A percentile compares a stretch with the other conserved stretches of the same genome.
Conservation (phyloP, 257 asterid genomes). For the Nicotiana attenuata region DNA sequence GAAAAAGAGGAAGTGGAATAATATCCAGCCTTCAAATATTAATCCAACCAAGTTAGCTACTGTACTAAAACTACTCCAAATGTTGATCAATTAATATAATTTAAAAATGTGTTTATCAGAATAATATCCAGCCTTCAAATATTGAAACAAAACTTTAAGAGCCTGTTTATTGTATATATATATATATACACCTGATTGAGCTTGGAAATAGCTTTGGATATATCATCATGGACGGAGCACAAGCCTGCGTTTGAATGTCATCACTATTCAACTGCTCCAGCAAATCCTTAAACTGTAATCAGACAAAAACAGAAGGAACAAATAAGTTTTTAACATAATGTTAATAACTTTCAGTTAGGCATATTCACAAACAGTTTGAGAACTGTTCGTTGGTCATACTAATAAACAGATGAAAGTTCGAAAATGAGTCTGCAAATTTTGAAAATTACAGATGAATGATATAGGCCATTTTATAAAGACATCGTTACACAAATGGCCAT, state of each 20-base stretch:
- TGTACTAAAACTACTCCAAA: too few relatives aligned
- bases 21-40: too few relatives aligned
- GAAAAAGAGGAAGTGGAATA: too few relatives aligned
- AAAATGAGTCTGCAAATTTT: background rate
- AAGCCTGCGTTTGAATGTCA: constrained; percentile 30
- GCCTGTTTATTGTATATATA: too few relatives aligned
- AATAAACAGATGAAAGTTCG: background rate
- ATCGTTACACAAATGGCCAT: too few relatives aligned
- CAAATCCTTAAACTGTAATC: background rate
- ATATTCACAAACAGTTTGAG: background rate
- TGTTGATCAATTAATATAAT: background rate
- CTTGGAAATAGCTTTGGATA: constrained; percentile 43
- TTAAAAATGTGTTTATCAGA: background rate
- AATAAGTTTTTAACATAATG: background rate
- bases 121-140: background rate
- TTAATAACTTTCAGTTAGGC: background rate
- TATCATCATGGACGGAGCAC: constrained; percentile 22
- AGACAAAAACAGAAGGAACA: background rate
- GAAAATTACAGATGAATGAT: background rate
- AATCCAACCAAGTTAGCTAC: too few relatives aligned
- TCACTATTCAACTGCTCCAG: constrained; percentile 12
- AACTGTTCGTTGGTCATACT: background rate
- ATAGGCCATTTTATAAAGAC: too few relatives aligned
- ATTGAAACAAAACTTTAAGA: background rate
- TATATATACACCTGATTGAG: constrained; percentile 54